Percentiles rank a stretch among this genome's conserved stretches.
Evolutionary conservation across 805 yeast genomes (phyloP).

Genomic region (Saccharomycopsis fodiens): DNA sequence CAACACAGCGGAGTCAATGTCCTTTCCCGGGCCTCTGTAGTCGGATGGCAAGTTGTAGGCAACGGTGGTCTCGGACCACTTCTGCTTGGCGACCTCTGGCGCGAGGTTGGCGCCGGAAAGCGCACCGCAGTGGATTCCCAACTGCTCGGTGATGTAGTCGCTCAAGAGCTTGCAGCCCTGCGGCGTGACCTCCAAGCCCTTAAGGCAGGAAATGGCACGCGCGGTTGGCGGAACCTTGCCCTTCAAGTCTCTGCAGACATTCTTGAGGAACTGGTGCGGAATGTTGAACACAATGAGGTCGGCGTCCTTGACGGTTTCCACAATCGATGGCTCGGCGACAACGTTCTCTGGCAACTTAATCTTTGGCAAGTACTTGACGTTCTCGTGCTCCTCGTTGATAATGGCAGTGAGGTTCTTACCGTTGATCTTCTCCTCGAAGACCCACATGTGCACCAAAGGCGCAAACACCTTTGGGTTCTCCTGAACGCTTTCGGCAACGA

Average conservation of each 20-base stretch:
- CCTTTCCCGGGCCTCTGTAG: slow-evolving; percentile 58
- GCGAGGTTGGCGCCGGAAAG: slow-evolving; percentile 96
- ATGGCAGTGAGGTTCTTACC: slow-evolving; percentile 83
- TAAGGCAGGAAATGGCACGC: slow-evolving; percentile 90
- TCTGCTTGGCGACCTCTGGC: slow-evolving; percentile 89
- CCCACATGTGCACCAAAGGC: slow-evolving; percentile 90
- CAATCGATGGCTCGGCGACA: slow-evolving; percentile 78
- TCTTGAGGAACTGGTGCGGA: slow-evolving; percentile 91
- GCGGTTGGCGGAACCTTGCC: slow-evolving; percentile 65
- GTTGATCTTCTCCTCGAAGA: slow-evolving; percentile 73
- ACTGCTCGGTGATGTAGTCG: slow-evolving; percentile 65
- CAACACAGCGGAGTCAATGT: slow-evolving; percentile 63
- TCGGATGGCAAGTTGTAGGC: slow-evolving; percentile 77
- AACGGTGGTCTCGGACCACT: slow-evolving; percentile 97
- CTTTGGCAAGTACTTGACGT: slow-evolving; percentile 89
- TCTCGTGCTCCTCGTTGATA: slow-evolving; percentile 85
- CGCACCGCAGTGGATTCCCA: slow-evolving; percentile 92
- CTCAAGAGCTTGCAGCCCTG: slow-evolving; percentile 81
- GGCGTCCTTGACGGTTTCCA: slow-evolving; percentile 68
- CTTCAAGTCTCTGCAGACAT: slow-evolving; percentile 65
- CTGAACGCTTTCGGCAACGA: slow-evolving; percentile 80
- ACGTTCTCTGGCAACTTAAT: slow-evolving; percentile 81
- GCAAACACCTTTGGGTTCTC: slow-evolving; percentile 68
- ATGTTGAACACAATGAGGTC: slow-evolving; percentile 89
- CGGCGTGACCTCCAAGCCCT: slow-evolving; percentile 86